A percentile compares a stretch with the other conserved stretches of the same genome.
Conservation (phyloP, 208 protist species). For the Leishmania martiniquensis region DNA sequence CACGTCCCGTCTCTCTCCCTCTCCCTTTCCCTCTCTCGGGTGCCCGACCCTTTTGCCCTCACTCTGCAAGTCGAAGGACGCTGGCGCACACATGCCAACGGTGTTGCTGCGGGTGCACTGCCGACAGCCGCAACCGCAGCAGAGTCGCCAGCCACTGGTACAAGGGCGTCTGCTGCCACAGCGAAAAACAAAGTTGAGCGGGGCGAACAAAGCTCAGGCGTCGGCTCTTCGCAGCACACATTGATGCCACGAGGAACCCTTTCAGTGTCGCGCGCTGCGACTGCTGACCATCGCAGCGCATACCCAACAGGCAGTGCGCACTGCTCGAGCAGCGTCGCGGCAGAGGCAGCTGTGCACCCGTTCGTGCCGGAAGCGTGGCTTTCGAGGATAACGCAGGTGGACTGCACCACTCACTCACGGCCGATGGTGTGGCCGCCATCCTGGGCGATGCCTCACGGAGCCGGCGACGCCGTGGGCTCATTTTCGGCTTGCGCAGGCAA, state of each 20-base stretch:
- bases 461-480: not conserved
- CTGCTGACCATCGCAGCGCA: not conserved
- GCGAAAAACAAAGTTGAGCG: not conserved
- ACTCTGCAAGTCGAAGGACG: not conserved
- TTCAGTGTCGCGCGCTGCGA: not conserved
- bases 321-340: not conserved
- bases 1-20: not conserved
- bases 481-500: not conserved
- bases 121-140: not conserved
- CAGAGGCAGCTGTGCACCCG: not conserved
- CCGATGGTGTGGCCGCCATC: not conserved
- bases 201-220: not conserved
- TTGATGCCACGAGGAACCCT: not conserved
- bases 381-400: not conserved
- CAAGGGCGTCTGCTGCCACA: not conserved
- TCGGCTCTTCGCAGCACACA: not conserved
- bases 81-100: not conserved
- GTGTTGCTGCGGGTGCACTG: not conserved
- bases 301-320: too few species aligned
- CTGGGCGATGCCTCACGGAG: not conserved
- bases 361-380: not conserved
- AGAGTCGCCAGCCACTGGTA: not conserved
- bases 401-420: not conserved
- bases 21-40: not conserved
- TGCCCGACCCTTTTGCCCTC: not conserved